Base-by-base conservation (phyloP, 225 moss, liverwort and hornwort genomes). In the Climacium dendroides region DNA sequence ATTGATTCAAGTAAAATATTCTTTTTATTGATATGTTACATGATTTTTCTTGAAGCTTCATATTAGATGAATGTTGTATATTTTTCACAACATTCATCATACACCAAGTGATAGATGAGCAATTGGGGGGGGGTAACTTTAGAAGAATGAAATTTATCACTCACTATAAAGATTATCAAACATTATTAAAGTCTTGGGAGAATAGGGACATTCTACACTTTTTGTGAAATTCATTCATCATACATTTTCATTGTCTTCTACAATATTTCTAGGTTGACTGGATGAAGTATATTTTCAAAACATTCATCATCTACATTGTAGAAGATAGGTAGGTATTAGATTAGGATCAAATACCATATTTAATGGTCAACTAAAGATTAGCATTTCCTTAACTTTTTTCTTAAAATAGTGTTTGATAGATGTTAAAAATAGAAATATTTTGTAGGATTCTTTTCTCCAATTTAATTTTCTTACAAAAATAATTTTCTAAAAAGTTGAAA, bases 111-210 rank as follows among this genome's bases (percentile, higher is more conserved):
- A 26, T 71, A 71, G 43, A 71, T 20, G 28, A 16, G 0, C 3
- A 43, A 43, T 5, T 28, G 0, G 2, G 5, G 0, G 2, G 5
- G 3, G 1, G 15, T 70, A 26, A 71, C 9, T 1, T 26, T 9
- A 0, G 3, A 26, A 41, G 5, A 4, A 70, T 41, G 26, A 70
- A 39, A 41, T 5, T 69, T 39, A 24, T 24, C 14, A 41, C n/a
- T n/a, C n/a, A n/a, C n/a, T n/a, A n/a, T 4, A 0, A 39, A 41
- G 15, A 25, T 14, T 8, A 2, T 70, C 8, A 26, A 26, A 28
- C 26, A 71, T 26, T 71, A 3, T 15, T 43, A 9, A 13, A 24
- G 1, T 15, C 3, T 9, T 9, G 1, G 2, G 2, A 5, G 9
- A 71, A 43, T 28, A 45, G 6, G 6, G 28, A 28, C 5, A 72